A percentile compares a stretch with the other conserved stretches of the same genome.
Evolutionary conservation across 345 rosid species (phyloP).

Genomic region (Moricandia moricandioides): DNA sequence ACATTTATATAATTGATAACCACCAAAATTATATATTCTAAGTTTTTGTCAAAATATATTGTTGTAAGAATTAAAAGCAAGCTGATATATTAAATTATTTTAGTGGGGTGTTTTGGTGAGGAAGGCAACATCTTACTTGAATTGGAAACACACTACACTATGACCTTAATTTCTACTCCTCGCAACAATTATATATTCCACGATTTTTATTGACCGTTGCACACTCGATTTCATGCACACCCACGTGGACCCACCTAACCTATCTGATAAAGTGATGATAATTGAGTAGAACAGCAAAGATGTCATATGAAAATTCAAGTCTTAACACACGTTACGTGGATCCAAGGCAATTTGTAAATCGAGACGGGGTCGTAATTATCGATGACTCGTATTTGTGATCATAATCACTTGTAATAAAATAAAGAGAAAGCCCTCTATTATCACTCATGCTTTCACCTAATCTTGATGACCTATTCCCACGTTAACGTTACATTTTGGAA

Average conservation of each 20-base stretch:
- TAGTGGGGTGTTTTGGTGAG: constrained; percentile 14
- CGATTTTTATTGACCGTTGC: constrained; percentile 26
- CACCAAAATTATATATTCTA: neutral
- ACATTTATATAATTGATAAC: neutral
- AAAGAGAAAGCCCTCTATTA: neutral
- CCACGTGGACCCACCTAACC: constrained; percentile 32
- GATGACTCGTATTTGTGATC: constrained; percentile 3
- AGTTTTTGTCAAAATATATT: neutral
- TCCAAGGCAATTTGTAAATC: constrained; percentile 35
- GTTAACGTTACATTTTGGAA: constrained; percentile 32
- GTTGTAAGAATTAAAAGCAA: neutral
- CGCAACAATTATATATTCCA: constrained; percentile 1
- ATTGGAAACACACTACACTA: constrained; percentile 13
- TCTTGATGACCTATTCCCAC: constrained; percentile 31
- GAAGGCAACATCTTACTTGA: constrained; percentile 5
- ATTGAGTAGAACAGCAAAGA: constrained; percentile 32
- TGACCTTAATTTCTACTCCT: constrained; percentile 11
- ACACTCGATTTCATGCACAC: constrained; percentile 26
- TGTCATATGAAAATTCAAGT: constrained; percentile 17
- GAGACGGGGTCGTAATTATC: constrained; percentile 33
- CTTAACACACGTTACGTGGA: constrained; percentile 34
- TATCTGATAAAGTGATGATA: constrained; percentile 37
- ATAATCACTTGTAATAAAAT: neutral
- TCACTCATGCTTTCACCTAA: constrained; percentile 28
- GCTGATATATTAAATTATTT: neutral